Evolutionary conservation across 176 grass and related monocot species (phyloP), one percentile per base, ranked within the genome.

Genomic region (Ensete glaucum): DNA sequence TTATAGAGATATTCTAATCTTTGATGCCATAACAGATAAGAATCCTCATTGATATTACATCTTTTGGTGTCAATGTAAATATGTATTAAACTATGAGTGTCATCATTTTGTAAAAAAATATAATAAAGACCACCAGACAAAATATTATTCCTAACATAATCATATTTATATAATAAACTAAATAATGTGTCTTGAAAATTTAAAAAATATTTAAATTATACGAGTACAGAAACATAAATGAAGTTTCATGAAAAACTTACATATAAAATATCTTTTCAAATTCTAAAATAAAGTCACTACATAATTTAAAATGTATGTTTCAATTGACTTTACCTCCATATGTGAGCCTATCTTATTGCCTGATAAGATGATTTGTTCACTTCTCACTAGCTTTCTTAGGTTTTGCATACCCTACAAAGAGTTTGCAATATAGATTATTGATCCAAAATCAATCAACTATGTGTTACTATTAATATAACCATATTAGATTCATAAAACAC

Each of bases 401-500:
- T 53, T 73, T 73, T 13, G 71, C 14, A 73, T 10, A 20, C 10
- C 71, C 0, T 73, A 8, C 9, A 73, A 73, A 2, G 19, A 23
- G 24, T 54, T 54, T 12, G 17, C 2, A n/a, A 73, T 54, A 73
- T 73, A 11, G 51, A 73, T 73, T 73, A 17, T 25, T 54, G 16
- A 73, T 23, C n/a, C 8, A 73, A 7, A 73, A 14, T 73, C 11
- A 55, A 73, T 73, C 70, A 10, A 73, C 9, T 1, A 54, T 1
- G 8, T 73, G 4, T 73, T 73, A 73, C 0, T 12, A 55, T 12
- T 54, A 53, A 73, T 1, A 73, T 12, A 53, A 72, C 43, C 11
- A 71, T 71, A 71, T 71, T 71, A 71, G 69, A 71, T 71, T 71
- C 43, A 62, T 62, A 62, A 19, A 5, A 19, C 1, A 62, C 12